Conservation (phyloP, 1,284 basidiomycete species). For the Fomitopsis pinicola region DNA sequence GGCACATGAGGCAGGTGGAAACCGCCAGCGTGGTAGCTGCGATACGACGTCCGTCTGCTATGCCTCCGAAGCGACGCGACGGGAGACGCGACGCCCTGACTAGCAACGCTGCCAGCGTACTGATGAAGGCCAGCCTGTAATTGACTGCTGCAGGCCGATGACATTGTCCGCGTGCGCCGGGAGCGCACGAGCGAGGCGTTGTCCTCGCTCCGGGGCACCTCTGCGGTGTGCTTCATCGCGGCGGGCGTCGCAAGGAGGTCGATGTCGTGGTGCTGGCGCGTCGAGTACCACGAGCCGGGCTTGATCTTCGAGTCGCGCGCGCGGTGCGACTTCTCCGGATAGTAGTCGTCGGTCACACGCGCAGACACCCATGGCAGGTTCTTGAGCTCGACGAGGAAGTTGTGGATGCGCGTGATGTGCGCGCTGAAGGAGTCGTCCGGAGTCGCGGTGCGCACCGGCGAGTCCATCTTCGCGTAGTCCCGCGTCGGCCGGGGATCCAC, state of each 20-base stretch:
- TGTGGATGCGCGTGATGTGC: conserved; percentile 25
- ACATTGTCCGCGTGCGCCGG: conserved; percentile 4
- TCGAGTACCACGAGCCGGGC: conserved; percentile 29
- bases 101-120: background rate
- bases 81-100: conserved; percentile 13
- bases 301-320: conserved; percentile 19
- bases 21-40: background rate
- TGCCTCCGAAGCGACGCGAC: conserved; percentile 1
- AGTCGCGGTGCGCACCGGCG: conserved; percentile 14
- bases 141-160: conserved; percentile 1
- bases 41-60: background rate
- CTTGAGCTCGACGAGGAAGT: conserved; percentile 27
- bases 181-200: background rate
- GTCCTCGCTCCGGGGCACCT: conserved; percentile 6
- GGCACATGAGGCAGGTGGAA: background rate
- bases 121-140: background rate
- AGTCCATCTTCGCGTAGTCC: conserved; percentile 32
- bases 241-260: conserved; percentile 25
- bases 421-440: conserved; percentile 25
- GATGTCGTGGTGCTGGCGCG: conserved; percentile 21
- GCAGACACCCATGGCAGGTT: conserved; percentile 30
- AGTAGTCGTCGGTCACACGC: conserved; percentile 26
- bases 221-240: background rate
- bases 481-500: conserved; percentile 21
- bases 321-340: conserved; percentile 22